Evolutionary conservation across 2,329 filamentous ascomycete genomes (phyloP).

Genomic region (Aspergillus puulaauensis): DNA sequence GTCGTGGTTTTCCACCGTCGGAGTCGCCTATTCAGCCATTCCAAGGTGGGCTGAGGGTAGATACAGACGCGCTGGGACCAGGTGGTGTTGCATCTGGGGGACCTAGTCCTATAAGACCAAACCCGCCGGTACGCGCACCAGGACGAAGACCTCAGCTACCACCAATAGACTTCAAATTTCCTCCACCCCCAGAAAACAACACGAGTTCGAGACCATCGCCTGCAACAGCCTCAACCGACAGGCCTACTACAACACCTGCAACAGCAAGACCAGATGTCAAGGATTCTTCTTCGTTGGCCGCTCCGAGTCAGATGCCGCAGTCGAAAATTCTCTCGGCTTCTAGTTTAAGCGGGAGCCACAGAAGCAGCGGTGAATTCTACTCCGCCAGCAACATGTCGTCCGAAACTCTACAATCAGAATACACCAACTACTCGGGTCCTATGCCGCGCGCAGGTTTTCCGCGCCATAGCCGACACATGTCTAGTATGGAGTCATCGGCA

Average conservation of each 20-base stretch:
- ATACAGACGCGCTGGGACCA: slow-evolving; percentile 30
- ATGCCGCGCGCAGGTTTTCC: slow-evolving; percentile 52
- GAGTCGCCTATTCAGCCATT: slow-evolving; percentile 32
- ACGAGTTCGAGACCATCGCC: slow-evolving; percentile 19
- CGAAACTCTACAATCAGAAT: slow-evolving; percentile 90
- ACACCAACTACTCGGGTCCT: slow-evolving; percentile 53
- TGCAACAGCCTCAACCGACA: slow-evolving; percentile 28
- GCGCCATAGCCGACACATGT: slow-evolving; percentile 45
- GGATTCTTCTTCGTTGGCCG: slow-evolving; percentile 26
- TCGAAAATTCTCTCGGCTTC: slow-evolving; percentile 72
- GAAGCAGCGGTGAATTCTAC: slow-evolving; percentile 94
- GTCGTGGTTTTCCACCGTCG: slow-evolving; percentile 30
- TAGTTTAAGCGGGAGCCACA: slow-evolving; percentile 73
- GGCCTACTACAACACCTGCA: slow-evolving; percentile 24
- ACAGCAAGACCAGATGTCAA: slow-evolving; percentile 19
- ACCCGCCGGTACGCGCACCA: slow-evolving; percentile 43
- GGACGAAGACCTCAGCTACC: slow-evolving; percentile 37
- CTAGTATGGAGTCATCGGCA: slow-evolving; percentile 36
- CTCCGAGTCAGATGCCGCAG: slow-evolving; percentile 37
- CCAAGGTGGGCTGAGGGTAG: slow-evolving; percentile 31
- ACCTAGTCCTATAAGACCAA: slow-evolving; percentile 34
- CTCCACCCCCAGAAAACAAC: slow-evolving; percentile 41
- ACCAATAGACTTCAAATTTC: slow-evolving; percentile 57
- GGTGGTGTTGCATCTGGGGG: slow-evolving; percentile 25
- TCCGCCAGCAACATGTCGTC: slow-evolving; percentile 92